Conservation (phyloP, 257 asterid species). For the Orobanche coerulescens region DNA sequence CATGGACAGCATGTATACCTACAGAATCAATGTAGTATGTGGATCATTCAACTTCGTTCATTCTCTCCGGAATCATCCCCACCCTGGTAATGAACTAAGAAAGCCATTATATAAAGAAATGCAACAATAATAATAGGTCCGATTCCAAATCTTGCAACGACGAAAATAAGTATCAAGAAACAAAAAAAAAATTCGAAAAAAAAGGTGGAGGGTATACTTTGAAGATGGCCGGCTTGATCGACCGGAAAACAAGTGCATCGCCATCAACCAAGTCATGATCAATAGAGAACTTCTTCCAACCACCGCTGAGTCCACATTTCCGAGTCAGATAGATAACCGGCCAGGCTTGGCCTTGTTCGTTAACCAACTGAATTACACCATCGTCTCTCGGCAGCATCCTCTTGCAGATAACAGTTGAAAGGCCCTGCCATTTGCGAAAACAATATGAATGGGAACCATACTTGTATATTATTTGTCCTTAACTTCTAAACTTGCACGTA, state of each 20-base stretch:
- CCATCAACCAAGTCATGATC: conserved; percentile 85
- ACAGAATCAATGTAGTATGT: background rate
- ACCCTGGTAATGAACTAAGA: conserved; percentile 38
- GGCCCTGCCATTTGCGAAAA: conserved; percentile 46
- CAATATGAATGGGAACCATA: background rate
- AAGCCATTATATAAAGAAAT: background rate
- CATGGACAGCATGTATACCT: background rate
- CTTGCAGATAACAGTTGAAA: conserved; percentile 54
- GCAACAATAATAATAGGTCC: background rate
- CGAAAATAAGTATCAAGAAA: background rate
- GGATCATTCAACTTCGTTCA: background rate
- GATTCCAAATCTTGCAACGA: background rate
- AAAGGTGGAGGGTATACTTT: conserved; percentile 34
- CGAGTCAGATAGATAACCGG: conserved; percentile 57
- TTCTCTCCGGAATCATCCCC: conserved; percentile 18
- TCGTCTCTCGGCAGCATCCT: conserved; percentile 49
- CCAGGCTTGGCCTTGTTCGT: conserved; percentile 69
- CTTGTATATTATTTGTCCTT: background rate
- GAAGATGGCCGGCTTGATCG: conserved; percentile 42
- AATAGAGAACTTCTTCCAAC: conserved; percentile 79
- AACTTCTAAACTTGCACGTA: background rate
- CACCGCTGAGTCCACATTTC: conserved; percentile 82
- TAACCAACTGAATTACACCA: conserved; percentile 46
- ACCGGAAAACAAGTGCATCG: conserved; percentile 71
- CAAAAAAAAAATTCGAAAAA: background rate